A percentile compares a stretch with the other conserved stretches of the same genome.
These are phyloP conservation scores for Boechera divaricarpa DNA, from an alignment of 345 rosid species.

Conservation along the genomic window DNA sequence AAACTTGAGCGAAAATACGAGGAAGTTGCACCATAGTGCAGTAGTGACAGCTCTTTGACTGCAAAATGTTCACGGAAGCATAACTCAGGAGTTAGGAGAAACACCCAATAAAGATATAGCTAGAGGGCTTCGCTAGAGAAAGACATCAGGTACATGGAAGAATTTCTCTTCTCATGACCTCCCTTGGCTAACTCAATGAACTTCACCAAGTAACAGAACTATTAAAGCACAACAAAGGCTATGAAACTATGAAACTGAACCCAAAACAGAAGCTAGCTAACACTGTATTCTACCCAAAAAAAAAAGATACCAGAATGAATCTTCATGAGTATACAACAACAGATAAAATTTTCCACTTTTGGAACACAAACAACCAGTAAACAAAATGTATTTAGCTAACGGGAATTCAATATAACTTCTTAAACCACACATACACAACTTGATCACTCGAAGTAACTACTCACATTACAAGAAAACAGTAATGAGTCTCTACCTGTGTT, in stretches of 20 bases:
- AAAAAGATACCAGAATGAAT: neutral
- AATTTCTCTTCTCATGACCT: constrained; percentile 1
- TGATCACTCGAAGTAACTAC: neutral
- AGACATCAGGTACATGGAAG: neutral
- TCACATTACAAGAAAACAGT: neutral
- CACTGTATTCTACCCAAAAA: neutral
- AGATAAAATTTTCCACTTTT: neutral
- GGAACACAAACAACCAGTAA: constrained; percentile 5
- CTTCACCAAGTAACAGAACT: neutral
- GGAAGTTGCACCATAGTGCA: constrained; percentile 97
- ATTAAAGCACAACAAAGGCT: neutral
- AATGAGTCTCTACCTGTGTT: constrained; percentile 62
- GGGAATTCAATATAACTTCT: neutral
- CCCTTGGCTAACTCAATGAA: neutral
- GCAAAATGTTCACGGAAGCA: constrained; percentile 38
- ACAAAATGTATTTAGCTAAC: neutral
- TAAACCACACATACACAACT: neutral
- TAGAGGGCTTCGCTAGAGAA: neutral
- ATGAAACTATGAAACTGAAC: constrained; percentile 24
- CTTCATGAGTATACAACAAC: constrained; percentile 15
- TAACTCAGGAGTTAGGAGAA: constrained; percentile 20
- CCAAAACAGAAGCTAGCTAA: constrained; percentile 11
- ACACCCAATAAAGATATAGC: constrained; percentile 9
- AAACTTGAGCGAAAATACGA: constrained; percentile 93
- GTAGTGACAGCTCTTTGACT: constrained; percentile 98